Evolutionary conservation across 2,329 filamentous ascomycete species (phyloP).

Genomic region (Diaporthe citriasiana): DNA sequence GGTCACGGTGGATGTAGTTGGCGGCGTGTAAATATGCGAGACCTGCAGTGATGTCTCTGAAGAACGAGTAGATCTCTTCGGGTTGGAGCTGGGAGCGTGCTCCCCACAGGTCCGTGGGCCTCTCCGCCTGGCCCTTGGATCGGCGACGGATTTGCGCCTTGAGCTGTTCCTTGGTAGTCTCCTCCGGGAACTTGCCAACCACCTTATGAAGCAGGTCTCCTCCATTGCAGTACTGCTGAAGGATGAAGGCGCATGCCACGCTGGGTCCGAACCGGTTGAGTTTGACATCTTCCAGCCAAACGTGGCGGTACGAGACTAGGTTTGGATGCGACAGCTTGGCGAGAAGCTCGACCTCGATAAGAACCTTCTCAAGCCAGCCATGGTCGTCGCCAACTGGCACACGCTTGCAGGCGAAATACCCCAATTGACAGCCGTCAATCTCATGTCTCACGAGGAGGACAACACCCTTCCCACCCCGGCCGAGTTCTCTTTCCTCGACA

Average conservation of each 20-base stretch:
- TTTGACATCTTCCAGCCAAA: constrained; percentile 93
- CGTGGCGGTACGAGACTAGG: constrained; percentile 94
- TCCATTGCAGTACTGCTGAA: constrained; percentile 97
- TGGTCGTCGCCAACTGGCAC: constrained; percentile 97
- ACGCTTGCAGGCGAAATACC: constrained; percentile 95
- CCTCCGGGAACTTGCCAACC: constrained; percentile 74
- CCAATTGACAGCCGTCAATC: constrained; percentile 88
- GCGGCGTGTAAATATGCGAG: constrained; percentile 90
- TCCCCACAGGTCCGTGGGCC: constrained; percentile 62
- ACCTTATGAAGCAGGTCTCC: constrained; percentile 93
- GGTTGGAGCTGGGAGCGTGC: constrained; percentile 70
- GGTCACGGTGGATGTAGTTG: constrained; percentile 94
- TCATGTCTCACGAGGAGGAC: constrained; percentile 94
- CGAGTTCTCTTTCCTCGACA: constrained; percentile 87
- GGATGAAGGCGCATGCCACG: constrained; percentile 94
- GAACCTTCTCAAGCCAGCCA: constrained; percentile 92
- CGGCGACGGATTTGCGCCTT: constrained; percentile 88
- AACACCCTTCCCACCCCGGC: constrained; percentile 92
- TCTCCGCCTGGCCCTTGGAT: constrained; percentile 82
- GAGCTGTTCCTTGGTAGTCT: constrained; percentile 83
- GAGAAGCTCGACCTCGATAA: constrained; percentile 93
- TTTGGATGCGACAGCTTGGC: constrained; percentile 95
- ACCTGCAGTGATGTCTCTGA: constrained; percentile 94
- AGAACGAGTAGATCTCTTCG: constrained; percentile 96
- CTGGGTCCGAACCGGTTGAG: constrained; percentile 89